phyloP scores from a whole-genome alignment of 441 rosid genomes.

The Erodium texanum region DNA sequence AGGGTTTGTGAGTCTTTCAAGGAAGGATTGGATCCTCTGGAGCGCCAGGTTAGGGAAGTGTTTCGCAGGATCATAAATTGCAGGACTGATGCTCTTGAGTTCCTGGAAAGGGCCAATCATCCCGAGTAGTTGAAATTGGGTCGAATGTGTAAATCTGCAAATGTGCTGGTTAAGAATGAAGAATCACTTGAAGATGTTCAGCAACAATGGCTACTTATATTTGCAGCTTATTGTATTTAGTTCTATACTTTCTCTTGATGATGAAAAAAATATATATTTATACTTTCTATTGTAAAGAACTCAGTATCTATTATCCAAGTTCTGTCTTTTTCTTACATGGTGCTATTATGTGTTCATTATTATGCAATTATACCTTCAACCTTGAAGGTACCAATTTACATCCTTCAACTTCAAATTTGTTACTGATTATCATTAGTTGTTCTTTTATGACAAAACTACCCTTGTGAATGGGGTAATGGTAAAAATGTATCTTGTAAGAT shows the following conservation, averaged over 20 bases:
- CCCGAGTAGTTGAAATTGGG: not conserved
- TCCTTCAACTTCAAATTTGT: too few species aligned
- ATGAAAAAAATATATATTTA: slow-evolving; percentile 2
- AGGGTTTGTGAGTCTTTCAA: slow-evolving; percentile 23
- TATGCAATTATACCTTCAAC: too few species aligned
- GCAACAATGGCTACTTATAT: slow-evolving; percentile 11
- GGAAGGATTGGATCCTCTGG: slow-evolving; percentile 33
- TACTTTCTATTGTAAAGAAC: slow-evolving; percentile 15
- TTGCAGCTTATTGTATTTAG: slow-evolving; percentile 17
- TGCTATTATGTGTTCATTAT: not conserved
- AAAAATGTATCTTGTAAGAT: too few species aligned
- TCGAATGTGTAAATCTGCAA: slow-evolving; percentile 10
- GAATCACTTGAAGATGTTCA: slow-evolving; percentile 3
- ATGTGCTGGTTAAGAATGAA: not conserved
- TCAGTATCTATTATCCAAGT: not conserved
- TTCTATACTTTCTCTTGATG: slow-evolving; percentile 6
- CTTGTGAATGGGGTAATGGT: too few species aligned
- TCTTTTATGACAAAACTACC: too few species aligned
- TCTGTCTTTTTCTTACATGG: not conserved
- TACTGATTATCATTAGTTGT: too few species aligned
- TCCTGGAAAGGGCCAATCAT: slow-evolving; percentile 11
- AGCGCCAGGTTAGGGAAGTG: slow-evolving; percentile 30
- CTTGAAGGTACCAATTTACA: too few species aligned
- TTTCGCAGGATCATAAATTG: slow-evolving; percentile 28
- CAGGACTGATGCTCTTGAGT: slow-evolving; percentile 27